Evolutionary conservation across 352 stramenopile genomes (phyloP).

Genomic region (Phytopythium aichiense): DNA sequence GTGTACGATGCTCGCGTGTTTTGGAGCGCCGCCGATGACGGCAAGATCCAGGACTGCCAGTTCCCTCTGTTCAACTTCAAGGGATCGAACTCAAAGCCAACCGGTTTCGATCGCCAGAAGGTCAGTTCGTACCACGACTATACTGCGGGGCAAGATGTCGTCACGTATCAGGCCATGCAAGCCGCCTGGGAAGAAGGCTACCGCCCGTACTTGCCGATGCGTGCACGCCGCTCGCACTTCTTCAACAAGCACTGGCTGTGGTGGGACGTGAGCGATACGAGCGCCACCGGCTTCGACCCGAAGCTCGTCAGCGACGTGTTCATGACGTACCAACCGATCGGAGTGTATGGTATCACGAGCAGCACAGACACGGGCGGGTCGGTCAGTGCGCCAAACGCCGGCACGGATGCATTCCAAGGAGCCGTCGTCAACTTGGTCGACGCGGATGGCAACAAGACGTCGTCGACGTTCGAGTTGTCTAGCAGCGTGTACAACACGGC

Average conservation of each 20-base stretch:
- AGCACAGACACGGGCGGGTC: conserved; percentile 14
- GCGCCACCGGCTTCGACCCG: conserved; percentile 31
- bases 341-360: conserved; percentile 40
- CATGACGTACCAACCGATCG: conserved; percentile 54
- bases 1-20: conserved; percentile 47
- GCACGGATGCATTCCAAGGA: conserved; percentile 22
- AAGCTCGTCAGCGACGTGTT: conserved; percentile 34
- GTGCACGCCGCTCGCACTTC: conserved; percentile 49
- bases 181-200: conserved; percentile 38
- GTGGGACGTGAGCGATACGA: conserved; percentile 42
- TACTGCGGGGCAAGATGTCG: conserved; percentile 22
- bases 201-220: conserved; percentile 68
- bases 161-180: conserved; percentile 53
- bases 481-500: conserved; percentile 13
- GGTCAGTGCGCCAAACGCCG: conserved; percentile 10
- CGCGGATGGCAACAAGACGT: conserved; percentile 17
- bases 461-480: conserved; percentile 19
- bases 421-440: conserved; percentile 11
- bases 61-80: conserved; percentile 62
- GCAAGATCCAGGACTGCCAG: conserved; percentile 52
- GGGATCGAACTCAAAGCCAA: conserved; percentile 16
- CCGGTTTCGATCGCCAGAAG: conserved; percentile 24
- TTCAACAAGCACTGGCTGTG: conserved; percentile 63
- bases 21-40: conserved; percentile 40
- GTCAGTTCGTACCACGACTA: conserved; percentile 26